A percentile compares a stretch with the other conserved stretches of the same genome.
Conservation (phyloP, 768 basidiomycete genomes). For the Mycena polygramma region DNA sequence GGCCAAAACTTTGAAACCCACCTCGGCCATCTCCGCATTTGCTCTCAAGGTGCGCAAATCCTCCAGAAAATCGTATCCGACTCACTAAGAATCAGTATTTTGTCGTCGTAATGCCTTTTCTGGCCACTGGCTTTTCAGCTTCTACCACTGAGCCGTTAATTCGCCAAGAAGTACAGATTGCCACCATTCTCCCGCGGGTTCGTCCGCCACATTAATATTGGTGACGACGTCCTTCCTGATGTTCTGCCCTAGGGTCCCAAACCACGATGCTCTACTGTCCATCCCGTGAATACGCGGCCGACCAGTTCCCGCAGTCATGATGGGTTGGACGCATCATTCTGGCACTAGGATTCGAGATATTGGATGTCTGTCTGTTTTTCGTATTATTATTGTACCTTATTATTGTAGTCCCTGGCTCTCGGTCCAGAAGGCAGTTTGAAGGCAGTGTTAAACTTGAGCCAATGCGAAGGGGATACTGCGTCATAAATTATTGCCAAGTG, state of each 20-base stretch:
- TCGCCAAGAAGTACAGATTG: slow-evolving; percentile 65
- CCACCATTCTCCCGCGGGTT: slow-evolving; percentile 61
- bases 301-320: too few species aligned
- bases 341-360: too few species aligned
- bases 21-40: slow-evolving; percentile 63
- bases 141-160: slow-evolving; percentile 52
- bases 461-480: too few species aligned
- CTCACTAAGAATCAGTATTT: slow-evolving; percentile 53
- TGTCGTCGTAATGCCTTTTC: slow-evolving; percentile 60
- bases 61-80: neutral
- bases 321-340: too few species aligned
- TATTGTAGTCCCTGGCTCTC: too few species aligned
- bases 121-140: slow-evolving; percentile 52
- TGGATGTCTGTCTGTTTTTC: too few species aligned
- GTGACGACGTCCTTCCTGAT: neutral
- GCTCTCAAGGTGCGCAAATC: slow-evolving; percentile 58
- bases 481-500: too few species aligned
- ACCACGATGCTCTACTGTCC: slow-evolving; percentile 4
- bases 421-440: too few species aligned
- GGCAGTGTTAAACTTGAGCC: too few species aligned
- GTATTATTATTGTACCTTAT: too few species aligned
- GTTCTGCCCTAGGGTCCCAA: slow-evolving; percentile 10
- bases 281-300: too few species aligned
- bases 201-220: neutral
- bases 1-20: slow-evolving; percentile 64